Base-by-base conservation (phyloP, 1,284 basidiomycete species). In the Pholiota adiposa region DNA sequence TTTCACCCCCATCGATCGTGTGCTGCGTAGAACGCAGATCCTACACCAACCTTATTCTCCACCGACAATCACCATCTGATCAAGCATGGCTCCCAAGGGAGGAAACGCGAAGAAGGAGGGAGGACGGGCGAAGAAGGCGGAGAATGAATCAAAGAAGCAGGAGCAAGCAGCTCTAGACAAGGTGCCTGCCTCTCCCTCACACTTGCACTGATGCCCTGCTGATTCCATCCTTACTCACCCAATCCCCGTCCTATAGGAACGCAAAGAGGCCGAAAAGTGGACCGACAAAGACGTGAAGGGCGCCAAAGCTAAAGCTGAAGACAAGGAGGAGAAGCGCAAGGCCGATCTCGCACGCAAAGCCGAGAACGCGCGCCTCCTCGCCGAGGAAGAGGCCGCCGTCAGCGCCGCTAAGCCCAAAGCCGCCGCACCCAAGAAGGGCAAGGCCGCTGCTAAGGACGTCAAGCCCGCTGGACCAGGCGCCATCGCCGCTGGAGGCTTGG, bases 91-190 rank as follows among this genome's bases (percentile, higher is more conserved):
- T 60, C 93, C 94, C 0, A 93, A 90, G 72, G 92, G 91, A 69
- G 87, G 84, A 68, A 96, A 94, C 80, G 82, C 92, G 64, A 96
- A 96, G 86, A 95, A 96, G 73, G 94, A 96, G 73, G 76, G 85
- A 31, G 94, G 94, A 2, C 77, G 91, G 51, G 92, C 95, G 1
- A 94, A 94, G 75, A 98, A 98, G 77, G 93, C 94, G 5, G 96
- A 97, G 72, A 96, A 95, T 74, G 94, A 95, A 74, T 83, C 87
- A 21, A 86, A 90, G 82, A 91, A 91, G 74, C 81, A 86, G 65
- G 84, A 82, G 9, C 79, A 79, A 3, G 86, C 80, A 0, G 80
- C 80, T 5, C 79, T 79, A 7, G 88, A 86, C 4, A 86, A 83
- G 75, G 92, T 88, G 49, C 57, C 74, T 63, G 14, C 16, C 56